Base-by-base conservation (phyloP, 371 early-diverging fungal species). In the Phascolomyces articulosus region DNA sequence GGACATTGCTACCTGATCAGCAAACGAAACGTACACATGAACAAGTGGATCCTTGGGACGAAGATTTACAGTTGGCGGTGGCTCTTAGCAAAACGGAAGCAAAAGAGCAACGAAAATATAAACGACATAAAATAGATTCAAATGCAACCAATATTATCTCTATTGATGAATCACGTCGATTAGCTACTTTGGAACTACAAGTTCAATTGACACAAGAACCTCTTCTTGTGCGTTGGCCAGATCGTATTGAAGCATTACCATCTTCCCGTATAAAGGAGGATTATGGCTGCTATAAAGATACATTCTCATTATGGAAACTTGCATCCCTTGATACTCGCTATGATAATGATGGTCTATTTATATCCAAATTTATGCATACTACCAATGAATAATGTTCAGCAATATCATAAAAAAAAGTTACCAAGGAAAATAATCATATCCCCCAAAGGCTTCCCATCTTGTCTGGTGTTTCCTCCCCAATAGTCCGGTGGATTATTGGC, bases 41-140 rank as follows among this genome's bases (percentile, higher is more conserved):
- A 38, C 23, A 29, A 49, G 59, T 40, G 23, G 53, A 34, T 34
- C 34, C 7, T 65, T 67, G 40, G 63, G 77, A 77, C 26, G 78
- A 77, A 38, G 65, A 65, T 1, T 58, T 74, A 28, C 78, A 77
- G 31, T 59, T 68, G 0, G 72, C 67, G 8, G 41, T 77, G 16
- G 75, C 71, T 20, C 6, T 62, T 7, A 54, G 55, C 20, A 54
- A 54, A 13, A 28, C 59, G 9, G 24, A 57, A 23, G 55, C 55
- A 29, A 8, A 44, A 16, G 4, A 44, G 6, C 34, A 34, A 9
- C 8, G 16, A 6, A 47, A 47, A 6, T 23, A 51, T n/a, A 51
- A 51, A 51, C 51, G 51, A 9, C 0, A 9, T 6, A 51, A 51
- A 15, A 9, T 20, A 11, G 15, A 51, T 51, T n/a, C 20, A 1